Base-by-base conservation (phyloP, 495 filamentous ascomycete species). In the Melanomma pulvis-pyrius region DNA sequence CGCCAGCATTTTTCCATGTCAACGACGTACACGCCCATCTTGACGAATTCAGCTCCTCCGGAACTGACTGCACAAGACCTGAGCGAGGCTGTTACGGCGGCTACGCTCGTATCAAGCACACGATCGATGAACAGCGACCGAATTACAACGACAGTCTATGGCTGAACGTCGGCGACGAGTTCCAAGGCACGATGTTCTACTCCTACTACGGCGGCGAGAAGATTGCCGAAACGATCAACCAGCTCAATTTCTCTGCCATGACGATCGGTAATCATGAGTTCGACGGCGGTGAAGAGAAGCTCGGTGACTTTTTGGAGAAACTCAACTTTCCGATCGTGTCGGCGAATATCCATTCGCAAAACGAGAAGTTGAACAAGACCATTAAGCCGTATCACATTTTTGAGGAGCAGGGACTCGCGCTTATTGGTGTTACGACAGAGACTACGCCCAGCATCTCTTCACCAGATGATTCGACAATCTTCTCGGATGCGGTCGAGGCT, bases 251-350 rank as follows among this genome's bases (percentile, higher is more conserved):
- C 61, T 80, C 83, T 66, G 82, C 77, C 61, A 85, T 86, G 83
- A 84, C 82, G n/a, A 63, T 86, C 12, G 84, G 84, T 32, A 86
- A 87, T 69, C 83, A 86, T 67, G 84, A 86, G 64, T 86, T 82
- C 55, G 84, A 86, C 61, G 70, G 74, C 15, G 82, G 82, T 28
- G 81, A 83, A 28, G 81, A 83, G 26, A 58, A 77, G 65, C 74
- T 83, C 5, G 82, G 79, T 28, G 71, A 82, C 28, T 83, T 86
- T 65, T 70, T 86, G 22, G 70, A 80, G 36, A 86, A 86, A 58
- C 70, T 87, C 24, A 85, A 79, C 6, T 86, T 86, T 65, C 85
- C 84, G n/a, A 79, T 84, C 61, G 72, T 86, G 46, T 81, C 79
- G 21, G 79, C 81, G 51, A 87, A 86, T 60, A 79, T 87, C 53